These are phyloP conservation scores for Capsicum rhomboideum DNA, from an alignment of 257 asterid species.

Conservation along the genomic window DNA sequence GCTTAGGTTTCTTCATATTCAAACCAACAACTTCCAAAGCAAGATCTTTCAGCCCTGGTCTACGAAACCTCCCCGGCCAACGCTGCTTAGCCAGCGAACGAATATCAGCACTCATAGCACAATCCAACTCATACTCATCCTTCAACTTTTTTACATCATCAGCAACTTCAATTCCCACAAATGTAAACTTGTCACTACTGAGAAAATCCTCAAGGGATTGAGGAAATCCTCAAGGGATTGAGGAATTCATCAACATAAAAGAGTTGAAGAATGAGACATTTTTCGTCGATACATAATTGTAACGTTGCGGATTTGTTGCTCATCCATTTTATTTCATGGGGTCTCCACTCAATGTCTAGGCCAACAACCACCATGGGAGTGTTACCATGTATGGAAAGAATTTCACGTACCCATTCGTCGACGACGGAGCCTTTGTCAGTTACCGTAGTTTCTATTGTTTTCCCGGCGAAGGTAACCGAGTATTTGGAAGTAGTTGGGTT, in stretches of 20 bases:
- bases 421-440: too few relatives aligned
- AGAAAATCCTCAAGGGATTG: background rate
- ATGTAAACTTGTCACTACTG: background rate
- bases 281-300: slow-evolving; percentile 2
- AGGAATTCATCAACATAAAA: background rate
- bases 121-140: background rate
- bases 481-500: background rate
- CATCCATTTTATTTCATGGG: background rate
- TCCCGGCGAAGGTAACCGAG: background rate
- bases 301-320: slow-evolving; percentile 8
- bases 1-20: slow-evolving; percentile 2
- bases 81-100: background rate
- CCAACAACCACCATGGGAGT: background rate
- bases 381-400: background rate
- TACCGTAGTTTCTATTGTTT: background rate
- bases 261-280: slow-evolving; percentile 1
- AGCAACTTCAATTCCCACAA: slow-evolving; percentile 5
- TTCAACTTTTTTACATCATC: background rate
- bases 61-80: slow-evolving; percentile 2
- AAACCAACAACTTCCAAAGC: background rate
- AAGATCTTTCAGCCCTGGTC: slow-evolving; percentile 10
- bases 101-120: background rate
- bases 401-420: background rate
- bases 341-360: background rate
- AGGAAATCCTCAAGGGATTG: background rate